phyloP scores from a whole-genome alignment of 75 land plant species.

The Pinus tabuliformis region DNA sequence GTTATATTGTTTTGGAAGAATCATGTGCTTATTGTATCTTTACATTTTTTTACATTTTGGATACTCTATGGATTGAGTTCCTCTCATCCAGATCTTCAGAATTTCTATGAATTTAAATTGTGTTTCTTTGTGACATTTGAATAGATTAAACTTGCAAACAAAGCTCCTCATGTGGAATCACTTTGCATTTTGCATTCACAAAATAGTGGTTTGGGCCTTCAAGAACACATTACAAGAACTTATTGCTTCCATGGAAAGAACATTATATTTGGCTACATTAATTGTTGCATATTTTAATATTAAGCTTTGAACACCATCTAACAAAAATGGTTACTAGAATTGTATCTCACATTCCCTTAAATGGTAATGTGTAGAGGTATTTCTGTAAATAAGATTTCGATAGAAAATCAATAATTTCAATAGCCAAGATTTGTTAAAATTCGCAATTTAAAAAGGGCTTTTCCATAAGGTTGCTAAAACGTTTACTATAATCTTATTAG shows the following conservation, averaged over 20 bases:
- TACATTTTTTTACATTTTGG: neutral
- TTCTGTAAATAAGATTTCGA: constrained; percentile 77
- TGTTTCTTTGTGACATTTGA: neutral
- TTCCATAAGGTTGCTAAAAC: constrained; percentile 73
- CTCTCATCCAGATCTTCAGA: neutral
- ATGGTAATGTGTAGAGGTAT: constrained; percentile 68
- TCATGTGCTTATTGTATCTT: neutral
- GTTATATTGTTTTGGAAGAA: neutral
- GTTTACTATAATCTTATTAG: neutral
- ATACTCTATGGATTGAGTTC: neutral
- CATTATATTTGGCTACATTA: constrained; percentile 46
- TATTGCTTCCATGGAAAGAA: constrained; percentile 55
- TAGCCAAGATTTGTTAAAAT: constrained; percentile 62
- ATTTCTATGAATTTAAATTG: constrained; percentile 1
- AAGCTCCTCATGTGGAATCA: constrained; percentile 90
- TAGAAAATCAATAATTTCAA: constrained; percentile 54
- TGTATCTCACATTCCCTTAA: constrained; percentile 29
- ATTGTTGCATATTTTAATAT: constrained; percentile 83
- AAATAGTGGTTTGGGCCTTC: constrained; percentile 90
- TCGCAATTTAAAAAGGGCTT: constrained; percentile 84
- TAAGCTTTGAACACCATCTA: constrained; percentile 63
- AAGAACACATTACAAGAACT: constrained; percentile 87
- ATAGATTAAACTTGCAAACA: constrained; percentile 93
- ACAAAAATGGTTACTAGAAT: constrained; percentile 19
- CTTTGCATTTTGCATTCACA: constrained; percentile 93